Percentiles rank a stretch among this genome's conserved stretches.
These are phyloP conservation scores for Phalaenopsis equestris DNA, from an alignment of 106 monocot species.

Conservation along the genomic window DNA sequence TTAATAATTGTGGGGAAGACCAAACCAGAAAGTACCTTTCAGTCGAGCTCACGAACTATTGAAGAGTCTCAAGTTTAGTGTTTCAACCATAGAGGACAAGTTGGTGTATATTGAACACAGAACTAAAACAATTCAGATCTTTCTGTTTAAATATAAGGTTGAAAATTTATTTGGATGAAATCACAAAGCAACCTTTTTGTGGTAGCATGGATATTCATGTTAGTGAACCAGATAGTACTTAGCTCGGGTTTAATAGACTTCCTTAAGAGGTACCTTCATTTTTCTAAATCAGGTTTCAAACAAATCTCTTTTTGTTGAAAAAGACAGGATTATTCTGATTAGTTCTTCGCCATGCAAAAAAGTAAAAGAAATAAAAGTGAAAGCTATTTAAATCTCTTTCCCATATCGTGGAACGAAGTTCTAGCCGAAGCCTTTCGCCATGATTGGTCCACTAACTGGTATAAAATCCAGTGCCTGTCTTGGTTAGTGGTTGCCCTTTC, in stretches of 20 bases:
- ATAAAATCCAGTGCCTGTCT: neutral
- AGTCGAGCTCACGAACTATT: no score
- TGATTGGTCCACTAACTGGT: neutral
- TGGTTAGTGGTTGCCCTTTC: neutral
- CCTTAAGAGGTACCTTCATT: neutral
- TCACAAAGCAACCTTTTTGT: no score
- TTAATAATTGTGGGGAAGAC: no score
- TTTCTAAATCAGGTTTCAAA: neutral
- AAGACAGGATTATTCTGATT: neutral
- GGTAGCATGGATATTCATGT: no score
- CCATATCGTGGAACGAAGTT: neutral
- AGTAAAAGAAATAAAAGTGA: neutral
- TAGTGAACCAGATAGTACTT: no score
- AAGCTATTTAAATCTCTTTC: neutral
- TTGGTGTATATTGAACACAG: no score
- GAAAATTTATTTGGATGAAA: no score
- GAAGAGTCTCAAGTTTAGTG: no score
- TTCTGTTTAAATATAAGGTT: no score
- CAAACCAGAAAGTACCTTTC: no score
- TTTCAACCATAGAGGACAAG: no score
- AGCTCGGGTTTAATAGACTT: neutral
- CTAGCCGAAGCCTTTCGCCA: neutral
- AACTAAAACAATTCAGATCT: no score
- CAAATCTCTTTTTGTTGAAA: neutral
- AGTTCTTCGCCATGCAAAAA: neutral